Base-by-base conservation (phyloP, 2,329 filamentous ascomycete species). In the Epichloe bromicola region DNA sequence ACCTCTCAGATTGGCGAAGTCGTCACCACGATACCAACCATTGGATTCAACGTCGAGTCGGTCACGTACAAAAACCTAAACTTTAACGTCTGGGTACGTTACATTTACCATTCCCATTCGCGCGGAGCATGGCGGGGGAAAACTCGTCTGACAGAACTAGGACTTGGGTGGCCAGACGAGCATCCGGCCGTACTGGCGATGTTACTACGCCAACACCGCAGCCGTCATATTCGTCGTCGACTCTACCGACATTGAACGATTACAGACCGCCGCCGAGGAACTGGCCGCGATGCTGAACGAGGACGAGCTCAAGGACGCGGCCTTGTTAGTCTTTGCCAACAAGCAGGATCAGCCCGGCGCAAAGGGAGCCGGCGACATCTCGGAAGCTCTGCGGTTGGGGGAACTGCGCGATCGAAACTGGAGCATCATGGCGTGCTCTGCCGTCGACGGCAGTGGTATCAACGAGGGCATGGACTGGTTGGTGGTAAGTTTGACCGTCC, bases 381-480 rank as follows among this genome's bases (percentile, higher is more conserved):
- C 88, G 51, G 91, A 97, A 71, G 91, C 90, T 46, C 70, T 98
- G 67, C 85, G 85, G 61, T 71, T 98, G 58, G 90, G 88, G 50
- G 89, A 96, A 69, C 73, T 98, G 65, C 85, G 91, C 61, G 93
- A 98, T 68, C 80, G 93, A 62, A 98, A 97, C 75, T 98, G 93
- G 93, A 97, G 89, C 69, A 98, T 98, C 65, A 89, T 98, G 66
- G 91, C 90, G 20, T 98, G 93, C 69, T 95, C 88, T 58, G 93
- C 93, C 14, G 91, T 98, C 51, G 93, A 96, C 65, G 93, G 93
- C 42, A 86, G 86, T 62, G 93, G 93, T 66, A 87, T 98, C 43
- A 88, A 85, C 56, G 93, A 98, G 70, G 93, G 93, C 54, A 98
- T 98, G 93, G 93, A 98, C 70, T 98, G 93, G 93, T 74, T 98